These are phyloP conservation scores for Phytophthora quininea DNA, from an alignment of 352 stramenopile species.

Conservation along the genomic window DNA sequence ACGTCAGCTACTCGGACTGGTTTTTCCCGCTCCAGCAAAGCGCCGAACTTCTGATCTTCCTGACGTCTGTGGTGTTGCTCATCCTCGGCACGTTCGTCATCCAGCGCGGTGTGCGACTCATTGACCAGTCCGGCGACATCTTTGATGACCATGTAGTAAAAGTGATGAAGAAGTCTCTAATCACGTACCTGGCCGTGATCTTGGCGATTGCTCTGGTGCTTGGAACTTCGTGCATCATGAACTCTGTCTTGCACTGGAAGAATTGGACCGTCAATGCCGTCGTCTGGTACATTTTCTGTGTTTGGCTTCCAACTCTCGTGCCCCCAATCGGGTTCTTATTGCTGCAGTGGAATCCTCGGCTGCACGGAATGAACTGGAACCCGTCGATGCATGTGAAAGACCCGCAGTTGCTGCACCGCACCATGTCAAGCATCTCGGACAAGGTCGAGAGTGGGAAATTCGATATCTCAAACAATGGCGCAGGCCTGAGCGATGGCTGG, in stretches of 20 bases:
- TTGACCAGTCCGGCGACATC: conserved; percentile 75
- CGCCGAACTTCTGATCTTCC: conserved; percentile 64
- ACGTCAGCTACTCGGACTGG: conserved; percentile 67
- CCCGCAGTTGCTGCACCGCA: conserved; percentile 33
- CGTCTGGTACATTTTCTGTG: conserved; percentile 81
- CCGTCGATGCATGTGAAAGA: conserved; percentile 61
- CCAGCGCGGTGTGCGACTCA: conserved; percentile 66
- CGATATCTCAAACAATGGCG: conserved; percentile 30
- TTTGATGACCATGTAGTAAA: conserved; percentile 76
- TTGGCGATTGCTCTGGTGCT: conserved; percentile 73
- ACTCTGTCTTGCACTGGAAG: conserved; percentile 67
- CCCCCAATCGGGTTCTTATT: conserved; percentile 79
- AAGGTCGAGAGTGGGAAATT: conserved; percentile 52
- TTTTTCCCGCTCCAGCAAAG: conserved; percentile 62
- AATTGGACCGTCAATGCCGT: conserved; percentile 72
- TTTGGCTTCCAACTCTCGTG: conserved; percentile 80
- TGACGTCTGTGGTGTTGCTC: conserved; percentile 62
- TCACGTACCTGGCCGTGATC: conserved; percentile 81
- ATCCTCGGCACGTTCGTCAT: conserved; percentile 75
- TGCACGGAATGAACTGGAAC: conserved; percentile 79
- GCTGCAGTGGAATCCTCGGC: conserved; percentile 84
- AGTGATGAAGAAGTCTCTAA: conserved; percentile 81
- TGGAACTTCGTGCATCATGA: conserved; percentile 63
- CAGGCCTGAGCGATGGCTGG: conserved; percentile 67
- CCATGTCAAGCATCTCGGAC: conserved; percentile 47